Percentiles rank a stretch among this genome's conserved stretches.
Evolutionary conservation across 345 rosid genomes (phyloP).

Genomic region (Excoecaria agallocha): DNA sequence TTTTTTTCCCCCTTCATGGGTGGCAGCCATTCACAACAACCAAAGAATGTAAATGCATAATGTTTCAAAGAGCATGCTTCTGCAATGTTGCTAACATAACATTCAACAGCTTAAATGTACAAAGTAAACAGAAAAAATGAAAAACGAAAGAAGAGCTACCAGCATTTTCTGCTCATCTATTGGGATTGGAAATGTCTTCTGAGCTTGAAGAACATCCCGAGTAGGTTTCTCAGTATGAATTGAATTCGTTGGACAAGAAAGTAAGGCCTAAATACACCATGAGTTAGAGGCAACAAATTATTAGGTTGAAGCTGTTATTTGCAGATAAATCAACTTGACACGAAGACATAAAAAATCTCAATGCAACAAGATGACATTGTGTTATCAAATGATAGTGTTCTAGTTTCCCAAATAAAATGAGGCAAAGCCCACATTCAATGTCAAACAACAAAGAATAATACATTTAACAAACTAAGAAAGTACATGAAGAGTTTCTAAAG

Average conservation of each 20-base stretch:
- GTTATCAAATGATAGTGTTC: neutral
- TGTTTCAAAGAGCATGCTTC: neutral
- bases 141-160: conserved; percentile 30
- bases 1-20: no score
- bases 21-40: neutral
- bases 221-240: conserved; percentile 55
- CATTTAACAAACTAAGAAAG: no score
- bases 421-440: neutral
- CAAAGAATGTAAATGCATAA: neutral
- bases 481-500: neutral
- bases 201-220: conserved; percentile 49
- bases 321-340: no score
- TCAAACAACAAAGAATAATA: no score
- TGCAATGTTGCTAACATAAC: neutral
- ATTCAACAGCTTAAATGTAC: neutral
- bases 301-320: neutral
- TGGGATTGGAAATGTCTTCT: conserved; percentile 53
- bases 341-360: neutral
- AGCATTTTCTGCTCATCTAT: conserved; percentile 49
- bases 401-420: neutral
- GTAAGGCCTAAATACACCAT: conserved; percentile 43
- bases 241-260: conserved; percentile 62
- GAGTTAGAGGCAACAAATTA: neutral
- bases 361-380: neutral
- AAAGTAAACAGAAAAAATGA: neutral